A percentile compares a stretch with the other conserved stretches of the same genome.
phyloP scores from a whole-genome alignment of 768 basidiomycete genomes.

The Rhizopogon roseolus region DNA sequence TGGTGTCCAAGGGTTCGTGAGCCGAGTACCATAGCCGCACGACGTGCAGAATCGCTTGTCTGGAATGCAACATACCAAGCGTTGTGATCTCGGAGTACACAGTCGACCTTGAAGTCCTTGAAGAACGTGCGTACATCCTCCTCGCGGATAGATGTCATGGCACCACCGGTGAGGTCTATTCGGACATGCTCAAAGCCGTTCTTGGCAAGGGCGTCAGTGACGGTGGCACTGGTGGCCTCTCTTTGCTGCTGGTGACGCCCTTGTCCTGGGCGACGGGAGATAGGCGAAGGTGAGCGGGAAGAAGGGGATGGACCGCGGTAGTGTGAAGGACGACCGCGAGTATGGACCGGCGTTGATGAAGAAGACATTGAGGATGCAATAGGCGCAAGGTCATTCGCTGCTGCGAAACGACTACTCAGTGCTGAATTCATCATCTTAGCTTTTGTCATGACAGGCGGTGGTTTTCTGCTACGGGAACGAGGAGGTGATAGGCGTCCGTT shows the following conservation, averaged over 20 bases:
- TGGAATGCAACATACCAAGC: constrained; percentile 84
- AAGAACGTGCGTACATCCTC: constrained; percentile 69
- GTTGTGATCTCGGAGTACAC: constrained; percentile 63
- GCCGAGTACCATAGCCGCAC: constrained; percentile 63
- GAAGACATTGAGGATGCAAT: constrained; percentile 24
- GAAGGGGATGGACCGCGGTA: constrained; percentile 15
- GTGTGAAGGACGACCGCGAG: constrained; percentile 23
- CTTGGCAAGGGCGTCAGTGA: constrained; percentile 42
- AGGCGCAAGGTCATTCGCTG: constrained; percentile 15
- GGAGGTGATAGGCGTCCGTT: constrained; percentile 25
- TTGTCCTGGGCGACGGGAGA: constrained; percentile 34
- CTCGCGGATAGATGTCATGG: constrained; percentile 50
- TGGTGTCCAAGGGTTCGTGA: constrained; percentile 54
- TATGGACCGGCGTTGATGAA: constrained; percentile 29
- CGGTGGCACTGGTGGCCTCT: constrained; percentile 14
- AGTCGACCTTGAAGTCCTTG: constrained; percentile 64
- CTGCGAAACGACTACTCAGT: constrained; percentile 15
- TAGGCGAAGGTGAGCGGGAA: constrained; percentile 38
- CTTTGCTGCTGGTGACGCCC: constrained; percentile 18
- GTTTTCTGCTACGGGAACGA: constrained; percentile 22
- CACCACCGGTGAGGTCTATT: constrained; percentile 43
- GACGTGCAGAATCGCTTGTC: constrained; percentile 54
- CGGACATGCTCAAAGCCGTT: constrained; percentile 68
- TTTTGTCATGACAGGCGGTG: constrained; percentile 17
- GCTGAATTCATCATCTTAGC: constrained; percentile 20